Conservation (phyloP, 305 asterid species). For the Coffea humblotiana region DNA sequence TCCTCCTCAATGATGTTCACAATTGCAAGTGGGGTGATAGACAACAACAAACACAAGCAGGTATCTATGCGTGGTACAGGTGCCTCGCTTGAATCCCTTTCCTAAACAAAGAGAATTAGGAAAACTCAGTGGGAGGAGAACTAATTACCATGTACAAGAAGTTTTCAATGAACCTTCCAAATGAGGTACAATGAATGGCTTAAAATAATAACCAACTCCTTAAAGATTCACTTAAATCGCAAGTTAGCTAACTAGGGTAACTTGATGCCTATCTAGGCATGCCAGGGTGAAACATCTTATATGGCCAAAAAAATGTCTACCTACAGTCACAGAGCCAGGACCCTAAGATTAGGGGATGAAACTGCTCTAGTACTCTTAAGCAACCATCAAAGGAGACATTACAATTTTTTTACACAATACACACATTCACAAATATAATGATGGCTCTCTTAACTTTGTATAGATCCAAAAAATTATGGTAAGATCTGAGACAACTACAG, state of each 20-base stretch:
- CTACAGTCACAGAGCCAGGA: neutral
- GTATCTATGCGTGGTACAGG: conserved; percentile 92
- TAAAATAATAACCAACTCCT: neutral
- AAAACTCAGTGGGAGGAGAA: conserved; percentile 1
- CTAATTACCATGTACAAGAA: conserved; percentile 8
- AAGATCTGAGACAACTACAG: no score
- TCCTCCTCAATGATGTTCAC: conserved; percentile 85
- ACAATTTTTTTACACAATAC: no score
- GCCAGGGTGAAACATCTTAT: neutral
- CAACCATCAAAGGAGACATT: no score
- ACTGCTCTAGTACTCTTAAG: no score
- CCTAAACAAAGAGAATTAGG: conserved; percentile 36
- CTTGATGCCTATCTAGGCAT: neutral
- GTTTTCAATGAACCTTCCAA: neutral
- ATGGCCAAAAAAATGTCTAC: neutral
- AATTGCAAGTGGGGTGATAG: conserved; percentile 73
- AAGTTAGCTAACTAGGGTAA: neutral
- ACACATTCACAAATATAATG: no score
- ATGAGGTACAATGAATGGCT: neutral
- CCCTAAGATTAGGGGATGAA: no score
- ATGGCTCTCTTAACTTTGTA: no score
- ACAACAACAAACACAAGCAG: conserved; percentile 86
- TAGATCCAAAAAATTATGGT: no score
- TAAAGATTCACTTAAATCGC: neutral
- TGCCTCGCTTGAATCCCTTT: conserved; percentile 87